Evolutionary conservation across 148 eudicot species (phyloP), one percentile per base, ranked within the genome.

Genomic region (Chenopodium formosanum): DNA sequence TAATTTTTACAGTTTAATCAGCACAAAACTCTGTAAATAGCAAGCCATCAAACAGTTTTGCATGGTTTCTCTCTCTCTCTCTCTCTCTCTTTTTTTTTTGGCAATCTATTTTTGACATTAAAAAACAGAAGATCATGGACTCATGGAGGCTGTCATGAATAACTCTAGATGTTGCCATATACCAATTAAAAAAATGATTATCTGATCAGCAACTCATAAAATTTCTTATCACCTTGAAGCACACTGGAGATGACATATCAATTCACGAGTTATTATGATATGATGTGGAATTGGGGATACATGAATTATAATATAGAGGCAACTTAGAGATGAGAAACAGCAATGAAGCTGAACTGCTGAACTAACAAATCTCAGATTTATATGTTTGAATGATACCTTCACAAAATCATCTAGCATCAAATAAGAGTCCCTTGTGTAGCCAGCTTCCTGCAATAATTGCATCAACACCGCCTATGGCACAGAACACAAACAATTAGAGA

Each of bases 361-460:
- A 11, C 32, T 65, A 25, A 65, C 48, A 20, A 48, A 53, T 65
- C 20, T 68, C 53, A 68, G 52, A 9, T 53, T 12, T 20, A 53
- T 23, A 80, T 6, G 50, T 37, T 11, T 27, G 44, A 29, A 47
- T 23, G 20, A 76, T 80, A 95, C 98, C 98, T 95, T 93, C 31
- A 89, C 80, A 82, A 95, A 93, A 89, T 95, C 97, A 78, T 88
- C 91, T 88, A 90, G 83, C 84, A 85, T 53, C 82, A 95, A 80
- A 62, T 84, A 84, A 74, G 97, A 95, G 40, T 95, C 94, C 85
- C 70, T 88, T 19, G 89, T 80, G 85, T 93, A 93, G 82, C 97
- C 98, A 80, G 93, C 90, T 89, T 95, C 98, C 74, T 81, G 85
- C 83, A 95, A 81, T 79, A 95, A 86, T 82, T 91, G 91, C 75